Conservation (phyloP, 2,329 filamentous ascomycete genomes). For the Colletotrichum sp. region DNA sequence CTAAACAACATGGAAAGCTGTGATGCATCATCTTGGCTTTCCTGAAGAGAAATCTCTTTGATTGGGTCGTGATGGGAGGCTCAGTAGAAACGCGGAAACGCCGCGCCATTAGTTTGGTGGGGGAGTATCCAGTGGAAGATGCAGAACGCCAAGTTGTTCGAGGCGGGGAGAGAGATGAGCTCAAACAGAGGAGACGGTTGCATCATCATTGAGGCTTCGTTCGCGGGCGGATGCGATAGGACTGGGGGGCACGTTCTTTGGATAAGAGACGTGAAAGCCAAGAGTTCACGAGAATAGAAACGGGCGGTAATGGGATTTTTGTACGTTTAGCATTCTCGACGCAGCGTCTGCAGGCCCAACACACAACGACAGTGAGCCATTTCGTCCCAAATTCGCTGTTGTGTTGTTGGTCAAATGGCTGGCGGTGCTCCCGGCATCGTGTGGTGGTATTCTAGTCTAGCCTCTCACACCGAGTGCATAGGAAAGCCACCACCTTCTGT, state of each 20-base stretch:
- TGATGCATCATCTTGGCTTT: constrained; percentile 1
- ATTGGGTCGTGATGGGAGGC: neutral
- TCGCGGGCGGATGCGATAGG: neutral
- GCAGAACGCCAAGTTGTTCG: neutral
- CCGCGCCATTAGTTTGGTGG: neutral
- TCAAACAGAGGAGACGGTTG: neutral
- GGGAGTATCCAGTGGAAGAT: neutral
- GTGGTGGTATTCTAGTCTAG: neutral
- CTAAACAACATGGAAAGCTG: neutral
- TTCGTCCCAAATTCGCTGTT: neutral
- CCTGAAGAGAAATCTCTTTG: neutral
- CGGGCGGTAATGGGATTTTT: neutral
- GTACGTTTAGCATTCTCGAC: neutral
- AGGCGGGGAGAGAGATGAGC: neutral
- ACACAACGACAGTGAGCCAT: neutral
- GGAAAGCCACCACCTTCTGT: neutral
- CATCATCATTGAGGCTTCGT: neutral
- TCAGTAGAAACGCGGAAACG: neutral
- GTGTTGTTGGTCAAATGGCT: neutral
- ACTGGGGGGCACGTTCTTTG: neutral
- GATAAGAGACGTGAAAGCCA: neutral
- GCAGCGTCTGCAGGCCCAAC: neutral
- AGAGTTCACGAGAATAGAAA: constrained; percentile 11
- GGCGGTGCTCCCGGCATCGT: neutral
- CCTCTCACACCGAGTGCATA: neutral